phyloP scores from a whole-genome alignment of 129 eudicot species.

The Erigeron canadensis region DNA sequence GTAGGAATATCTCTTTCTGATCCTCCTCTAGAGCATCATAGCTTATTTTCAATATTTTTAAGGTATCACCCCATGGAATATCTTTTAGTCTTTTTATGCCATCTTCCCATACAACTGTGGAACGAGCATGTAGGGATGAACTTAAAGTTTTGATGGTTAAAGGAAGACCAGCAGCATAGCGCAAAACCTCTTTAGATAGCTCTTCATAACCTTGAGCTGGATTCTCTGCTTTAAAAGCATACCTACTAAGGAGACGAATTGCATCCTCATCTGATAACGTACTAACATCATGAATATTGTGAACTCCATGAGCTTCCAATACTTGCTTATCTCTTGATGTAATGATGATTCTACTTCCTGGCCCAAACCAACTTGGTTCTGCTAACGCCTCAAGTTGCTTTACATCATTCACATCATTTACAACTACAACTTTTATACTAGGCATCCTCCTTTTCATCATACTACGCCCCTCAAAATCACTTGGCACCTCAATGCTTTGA shows the following conservation, averaged over 20 bases:
- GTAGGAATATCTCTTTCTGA: too few relatives aligned
- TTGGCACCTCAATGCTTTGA: too few relatives aligned
- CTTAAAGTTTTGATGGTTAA: neutral
- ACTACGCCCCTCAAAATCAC: too few relatives aligned
- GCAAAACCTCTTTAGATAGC: neutral
- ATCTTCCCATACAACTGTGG: neutral
- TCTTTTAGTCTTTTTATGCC: too few relatives aligned
- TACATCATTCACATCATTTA: too few relatives aligned
- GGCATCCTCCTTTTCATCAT: too few relatives aligned
- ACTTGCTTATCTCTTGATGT: neutral
- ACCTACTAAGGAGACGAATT: neutral
- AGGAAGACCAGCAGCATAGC: conserved; percentile 4
- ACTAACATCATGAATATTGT: neutral
- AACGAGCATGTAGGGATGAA: neutral
- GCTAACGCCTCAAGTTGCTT: too few relatives aligned
- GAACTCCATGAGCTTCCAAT: neutral
- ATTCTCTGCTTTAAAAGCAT: neutral
- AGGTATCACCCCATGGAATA: too few relatives aligned
- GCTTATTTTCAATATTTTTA: too few relatives aligned
- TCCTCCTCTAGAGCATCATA: too few relatives aligned
- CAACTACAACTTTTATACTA: too few relatives aligned
- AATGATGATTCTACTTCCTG: neutral
- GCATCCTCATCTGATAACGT: neutral
- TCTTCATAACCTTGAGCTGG: neutral
- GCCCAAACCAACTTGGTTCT: neutral